Evolutionary conservation across 2,329 filamentous ascomycete species (phyloP).

Genomic region (Phaeosphaeria sp.): DNA sequence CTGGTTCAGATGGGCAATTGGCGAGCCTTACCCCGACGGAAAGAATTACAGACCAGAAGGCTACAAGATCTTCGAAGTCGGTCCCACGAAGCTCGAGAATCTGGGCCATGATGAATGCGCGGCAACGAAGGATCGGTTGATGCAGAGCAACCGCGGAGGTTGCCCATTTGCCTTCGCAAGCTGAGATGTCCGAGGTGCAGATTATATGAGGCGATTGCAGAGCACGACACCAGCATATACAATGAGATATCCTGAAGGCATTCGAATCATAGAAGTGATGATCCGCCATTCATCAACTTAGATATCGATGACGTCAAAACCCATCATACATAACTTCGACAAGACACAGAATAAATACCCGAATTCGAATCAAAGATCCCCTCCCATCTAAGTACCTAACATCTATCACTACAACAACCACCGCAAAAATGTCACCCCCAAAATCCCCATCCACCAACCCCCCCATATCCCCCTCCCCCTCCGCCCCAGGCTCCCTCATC

Average conservation of each 20-base stretch:
- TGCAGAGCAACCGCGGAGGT: slow-evolving; percentile 29
- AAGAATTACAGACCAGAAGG: slow-evolving; percentile 59
- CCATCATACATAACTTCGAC: not conserved
- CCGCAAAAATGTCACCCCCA: not conserved
- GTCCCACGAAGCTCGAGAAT: slow-evolving; percentile 63
- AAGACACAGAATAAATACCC: not conserved
- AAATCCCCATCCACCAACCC: slow-evolving; percentile 32
- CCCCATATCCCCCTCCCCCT: slow-evolving; percentile 20
- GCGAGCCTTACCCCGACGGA: slow-evolving; percentile 70
- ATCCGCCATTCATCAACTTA: not conserved
- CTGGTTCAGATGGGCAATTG: slow-evolving; percentile 58
- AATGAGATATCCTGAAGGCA: too few species aligned
- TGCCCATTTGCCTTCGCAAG: slow-evolving; percentile 38
- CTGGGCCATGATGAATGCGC: slow-evolving; percentile 48
- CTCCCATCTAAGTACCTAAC: not conserved
- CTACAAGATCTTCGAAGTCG: slow-evolving; percentile 66
- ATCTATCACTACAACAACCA: not conserved
- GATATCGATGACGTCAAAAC: not conserved
- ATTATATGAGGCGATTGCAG: too few species aligned
- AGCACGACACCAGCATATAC: too few species aligned
- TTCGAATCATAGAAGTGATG: too few species aligned
- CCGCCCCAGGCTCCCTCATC: slow-evolving; percentile 22
- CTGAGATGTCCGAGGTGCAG: too few species aligned
- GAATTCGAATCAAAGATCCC: not conserved
- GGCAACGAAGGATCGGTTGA: slow-evolving; percentile 28